These are phyloP conservation scores for Tephrocybe sp. DNA, from an alignment of 768 basidiomycete species.

Conservation along the genomic window DNA sequence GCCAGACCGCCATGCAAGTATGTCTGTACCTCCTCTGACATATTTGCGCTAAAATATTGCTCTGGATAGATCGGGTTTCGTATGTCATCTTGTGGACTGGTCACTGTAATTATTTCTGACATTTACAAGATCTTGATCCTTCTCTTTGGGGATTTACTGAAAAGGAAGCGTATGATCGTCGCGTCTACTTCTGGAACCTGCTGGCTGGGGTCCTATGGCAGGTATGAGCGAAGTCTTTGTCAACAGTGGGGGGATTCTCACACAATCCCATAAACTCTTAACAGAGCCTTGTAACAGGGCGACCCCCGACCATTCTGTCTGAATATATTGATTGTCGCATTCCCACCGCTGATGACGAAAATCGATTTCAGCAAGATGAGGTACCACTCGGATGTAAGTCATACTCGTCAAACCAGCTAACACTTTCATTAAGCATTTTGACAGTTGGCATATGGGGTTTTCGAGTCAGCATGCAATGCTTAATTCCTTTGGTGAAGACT, in stretches of 20 bases:
- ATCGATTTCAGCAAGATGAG: conserved; percentile 38
- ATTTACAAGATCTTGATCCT: conserved; percentile 42
- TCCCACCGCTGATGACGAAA: conserved; percentile 45
- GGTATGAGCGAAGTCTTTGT: conserved; percentile 25
- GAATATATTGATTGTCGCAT: conserved; percentile 43
- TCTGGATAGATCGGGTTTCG: conserved; percentile 39
- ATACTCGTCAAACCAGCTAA: neutral
- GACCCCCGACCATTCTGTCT: conserved; percentile 43
- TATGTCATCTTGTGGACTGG: conserved; percentile 25
- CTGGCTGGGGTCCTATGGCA: conserved; percentile 48
- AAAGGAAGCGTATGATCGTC: conserved; percentile 49
- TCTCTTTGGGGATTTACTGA: conserved; percentile 47
- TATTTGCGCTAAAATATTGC: conserved; percentile 1
- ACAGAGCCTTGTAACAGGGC: conserved; percentile 45
- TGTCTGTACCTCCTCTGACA: conserved; percentile 7
- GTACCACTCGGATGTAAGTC: conserved; percentile 43
- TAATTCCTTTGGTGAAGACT: conserved; percentile 38
- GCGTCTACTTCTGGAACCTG: conserved; percentile 55
- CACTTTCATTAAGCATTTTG: conserved; percentile 1
- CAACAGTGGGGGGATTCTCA: neutral
- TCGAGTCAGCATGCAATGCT: conserved; percentile 35
- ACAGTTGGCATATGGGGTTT: conserved; percentile 50
- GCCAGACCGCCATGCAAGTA: conserved; percentile 47
- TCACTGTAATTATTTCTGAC: conserved; percentile 1
- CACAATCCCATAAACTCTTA: conserved; percentile 1